Percentiles rank a stretch among this genome's conserved stretches.
Evolutionary conservation across 352 stramenopile genomes (phyloP).

Genomic region (Hyaloperonospora brassicae): DNA sequence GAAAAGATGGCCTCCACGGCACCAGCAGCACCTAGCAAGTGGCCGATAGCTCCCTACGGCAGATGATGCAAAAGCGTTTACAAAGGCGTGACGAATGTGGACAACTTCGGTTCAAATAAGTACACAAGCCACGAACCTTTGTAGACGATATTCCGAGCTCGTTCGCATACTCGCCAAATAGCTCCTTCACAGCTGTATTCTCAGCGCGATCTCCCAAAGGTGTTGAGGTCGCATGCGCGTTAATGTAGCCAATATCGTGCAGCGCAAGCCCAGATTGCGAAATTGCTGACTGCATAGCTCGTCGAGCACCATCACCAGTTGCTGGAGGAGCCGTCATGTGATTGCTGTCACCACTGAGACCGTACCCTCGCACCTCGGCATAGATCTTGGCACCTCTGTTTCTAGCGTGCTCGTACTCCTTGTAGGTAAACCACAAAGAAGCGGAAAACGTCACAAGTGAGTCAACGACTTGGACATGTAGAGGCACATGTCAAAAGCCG

Average conservation of each 20-base stretch:
- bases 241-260: conserved; percentile 95
- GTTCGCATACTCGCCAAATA: conserved; percentile 61
- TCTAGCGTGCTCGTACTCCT: conserved; percentile 89
- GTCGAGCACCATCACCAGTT: conserved; percentile 55
- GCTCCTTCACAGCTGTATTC: conserved; percentile 81
- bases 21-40: conserved; percentile 93
- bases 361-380: conserved; percentile 93
- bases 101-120: neutral
- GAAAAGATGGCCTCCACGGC: conserved; percentile 94
- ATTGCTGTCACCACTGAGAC: conserved; percentile 92
- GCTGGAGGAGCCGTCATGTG: conserved; percentile 84
- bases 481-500: no score
- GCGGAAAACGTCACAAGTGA: no score
- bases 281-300: conserved; percentile 90
- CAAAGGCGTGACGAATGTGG: neutral
- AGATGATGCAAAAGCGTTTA: neutral
- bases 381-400: conserved; percentile 90
- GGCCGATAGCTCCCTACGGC: conserved; percentile 80
- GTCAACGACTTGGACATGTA: no score
- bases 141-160: conserved; percentile 71
- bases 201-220: conserved; percentile 94
- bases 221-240: conserved; percentile 97
- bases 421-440: no score
- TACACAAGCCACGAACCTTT: conserved; percentile 36
- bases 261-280: conserved; percentile 53